Base-by-base conservation (phyloP, 2,329 filamentous ascomycete genomes). In the Xylaria sp. region DNA sequence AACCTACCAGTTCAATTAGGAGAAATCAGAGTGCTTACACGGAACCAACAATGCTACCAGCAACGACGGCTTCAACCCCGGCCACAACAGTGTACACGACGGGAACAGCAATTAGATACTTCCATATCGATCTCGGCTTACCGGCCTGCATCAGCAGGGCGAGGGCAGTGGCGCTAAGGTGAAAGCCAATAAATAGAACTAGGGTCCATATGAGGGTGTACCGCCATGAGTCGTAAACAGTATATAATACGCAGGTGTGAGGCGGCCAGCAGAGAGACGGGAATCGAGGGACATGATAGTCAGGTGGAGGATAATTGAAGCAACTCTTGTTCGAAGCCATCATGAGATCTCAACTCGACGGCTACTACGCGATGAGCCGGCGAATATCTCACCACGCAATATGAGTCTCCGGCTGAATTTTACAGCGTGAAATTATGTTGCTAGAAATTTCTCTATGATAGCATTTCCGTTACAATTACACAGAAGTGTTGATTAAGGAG, bases 121-220 rank as follows among this genome's bases (percentile, higher is more conserved):
- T 87, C 86, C 86, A 88, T 75, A 80, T 80, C 56, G 84, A 85
- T 46, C 82, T 84, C 61, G 82, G 82, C 78, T 87, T 88, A 73
- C 84, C 84, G 46, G 85, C 88, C 79, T 96, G 92, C 75, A 94
- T 90, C 52, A 88, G 82, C 73, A 94, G 85, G 2, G 93, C 93
- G 78, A 93, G 92, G 13, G 86, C 82, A 0, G 91, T 90, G 2
- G 91, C 92, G 41, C 89, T 86, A 20, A 94, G 76, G 79, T 97
- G 93, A 71, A 94, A 92, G 23, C 89, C 85, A 41, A 88, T 89
- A 75, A 92, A 95, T 73, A 94, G 88, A 36, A 97, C 89, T 46
- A 97, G 81, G 0, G 94, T 97, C 94, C 94, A 98, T 78, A 91
- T 87, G 18, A 96, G 82, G 0, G 94, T 97, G 80, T 96, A 97